phyloP scores from a whole-genome alignment of 495 filamentous ascomycete genomes.

The Penicillium atrosanguineum region DNA sequence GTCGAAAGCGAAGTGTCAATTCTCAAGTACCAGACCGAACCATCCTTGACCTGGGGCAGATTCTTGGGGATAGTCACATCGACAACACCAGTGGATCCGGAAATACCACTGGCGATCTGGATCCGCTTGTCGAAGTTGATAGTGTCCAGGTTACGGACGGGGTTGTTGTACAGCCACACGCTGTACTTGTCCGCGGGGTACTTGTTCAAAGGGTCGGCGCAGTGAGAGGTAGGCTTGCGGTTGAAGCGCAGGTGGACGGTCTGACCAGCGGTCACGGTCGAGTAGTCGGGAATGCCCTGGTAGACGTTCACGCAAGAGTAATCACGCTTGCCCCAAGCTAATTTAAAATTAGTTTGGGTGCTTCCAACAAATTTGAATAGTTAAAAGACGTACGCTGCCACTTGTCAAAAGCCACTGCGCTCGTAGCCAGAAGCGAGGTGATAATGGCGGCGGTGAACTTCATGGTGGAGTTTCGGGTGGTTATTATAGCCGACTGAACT shows the following conservation, averaged over 20 bases:
- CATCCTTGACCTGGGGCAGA: constrained; percentile 30
- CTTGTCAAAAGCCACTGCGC: constrained; percentile 36
- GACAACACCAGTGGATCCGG: constrained; percentile 19
- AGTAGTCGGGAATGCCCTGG: constrained; percentile 37
- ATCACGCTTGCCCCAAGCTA: constrained; percentile 42
- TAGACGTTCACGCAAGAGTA: constrained; percentile 39
- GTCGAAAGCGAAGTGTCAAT: constrained; percentile 22
- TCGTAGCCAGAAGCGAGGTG: constrained; percentile 28
- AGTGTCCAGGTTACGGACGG: constrained; percentile 20
- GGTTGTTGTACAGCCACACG: constrained; percentile 42
- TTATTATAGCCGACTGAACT: neutral
- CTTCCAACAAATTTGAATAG: neutral
- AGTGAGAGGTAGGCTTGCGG: constrained; percentile 28
- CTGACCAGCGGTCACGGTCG: constrained; percentile 26
- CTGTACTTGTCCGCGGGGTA: constrained; percentile 27
- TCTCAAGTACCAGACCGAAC: constrained; percentile 36
- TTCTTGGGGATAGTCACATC: constrained; percentile 28
- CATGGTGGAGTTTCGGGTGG: constrained; percentile 21
- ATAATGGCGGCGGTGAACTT: constrained; percentile 31
- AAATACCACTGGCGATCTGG: constrained; percentile 23
- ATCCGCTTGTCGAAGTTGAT: constrained; percentile 24
- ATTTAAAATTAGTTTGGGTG: neutral
- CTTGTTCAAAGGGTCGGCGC: constrained; percentile 19
- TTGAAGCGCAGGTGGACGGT: constrained; percentile 31
- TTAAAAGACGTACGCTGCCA: constrained; percentile 27